Percentiles rank a stretch among this genome's conserved stretches.
Evolutionary conservation across 257 asterid genomes (phyloP).

Genomic region (Fraxinus anomala): DNA sequence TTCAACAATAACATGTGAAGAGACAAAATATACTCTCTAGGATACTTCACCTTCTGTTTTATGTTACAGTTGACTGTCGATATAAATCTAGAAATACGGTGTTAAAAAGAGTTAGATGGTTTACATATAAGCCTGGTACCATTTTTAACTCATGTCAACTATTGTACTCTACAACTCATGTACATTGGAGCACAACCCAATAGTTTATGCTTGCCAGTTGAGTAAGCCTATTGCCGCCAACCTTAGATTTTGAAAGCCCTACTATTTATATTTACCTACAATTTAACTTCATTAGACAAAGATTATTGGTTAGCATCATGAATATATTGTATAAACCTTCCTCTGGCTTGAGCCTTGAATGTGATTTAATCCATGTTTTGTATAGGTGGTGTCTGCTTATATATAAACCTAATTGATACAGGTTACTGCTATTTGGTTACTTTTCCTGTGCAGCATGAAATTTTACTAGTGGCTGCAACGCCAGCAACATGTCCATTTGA

Average conservation of each 20-base stretch:
- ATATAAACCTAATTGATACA: no score
- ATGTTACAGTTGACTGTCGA: slow-evolving; percentile 4
- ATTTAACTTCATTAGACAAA: not conserved
- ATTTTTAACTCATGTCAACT: not conserved
- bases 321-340: not conserved
- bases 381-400: not conserved
- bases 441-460: not conserved
- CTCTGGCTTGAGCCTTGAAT: not conserved
- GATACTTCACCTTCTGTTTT: not conserved
- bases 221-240: not conserved
- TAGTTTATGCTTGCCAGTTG: not conserved
- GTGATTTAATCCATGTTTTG: not conserved
- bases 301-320: not conserved
- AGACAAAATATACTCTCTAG: slow-evolving; percentile 10
- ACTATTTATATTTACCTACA: not conserved
- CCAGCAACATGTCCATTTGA: not conserved
- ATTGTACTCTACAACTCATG: not conserved
- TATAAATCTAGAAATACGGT: not conserved
- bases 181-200: not conserved
- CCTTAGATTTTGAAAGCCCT: slow-evolving; percentile 1
- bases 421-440: slow-evolving; percentile 8
- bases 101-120: not conserved
- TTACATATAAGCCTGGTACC: not conserved
- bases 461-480: not conserved
- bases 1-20: not conserved